These are phyloP conservation scores for Fagus crenata DNA, from an alignment of 306 rosid species.

Conservation along the genomic window DNA sequence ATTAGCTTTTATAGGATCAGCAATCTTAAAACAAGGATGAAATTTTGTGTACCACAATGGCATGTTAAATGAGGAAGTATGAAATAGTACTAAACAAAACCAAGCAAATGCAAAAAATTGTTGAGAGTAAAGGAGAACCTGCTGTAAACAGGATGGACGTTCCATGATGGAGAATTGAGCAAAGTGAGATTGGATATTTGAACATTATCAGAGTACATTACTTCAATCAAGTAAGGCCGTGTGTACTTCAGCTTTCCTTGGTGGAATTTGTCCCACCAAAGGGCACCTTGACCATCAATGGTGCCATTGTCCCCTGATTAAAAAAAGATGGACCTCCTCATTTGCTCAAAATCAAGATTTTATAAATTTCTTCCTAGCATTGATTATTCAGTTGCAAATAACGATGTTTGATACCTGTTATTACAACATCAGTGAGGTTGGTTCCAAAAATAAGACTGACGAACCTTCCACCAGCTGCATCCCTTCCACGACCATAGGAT, in stretches of 20 bases:
- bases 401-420: constrained; percentile 54
- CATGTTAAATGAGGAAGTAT: neutral
- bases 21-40: constrained; percentile 4
- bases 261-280: constrained; percentile 72
- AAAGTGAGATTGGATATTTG: constrained; percentile 74
- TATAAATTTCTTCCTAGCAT: too few species aligned
- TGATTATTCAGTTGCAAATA: neutral
- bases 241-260: constrained; percentile 59
- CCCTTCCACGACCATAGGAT: constrained; percentile 84
- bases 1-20: neutral
- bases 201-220: constrained; percentile 60
- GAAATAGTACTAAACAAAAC: neutral
- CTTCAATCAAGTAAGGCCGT: constrained; percentile 73
- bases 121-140: constrained; percentile 34
- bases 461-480: constrained; percentile 62
- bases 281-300: constrained; percentile 74
- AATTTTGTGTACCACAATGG: neutral
- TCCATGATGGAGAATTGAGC: constrained; percentile 74
- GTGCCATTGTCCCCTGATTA: constrained; percentile 71
- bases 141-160: constrained; percentile 80
- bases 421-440: constrained; percentile 73
- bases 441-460: constrained; percentile 67
- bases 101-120: constrained; percentile 17
- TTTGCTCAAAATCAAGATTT: neutral
- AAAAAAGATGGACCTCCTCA: neutral